Percentiles rank a stretch among this genome's conserved stretches.
phyloP scores from a whole-genome alignment of 805 yeast species.

The Kodamaea kaohsiungensis region DNA sequence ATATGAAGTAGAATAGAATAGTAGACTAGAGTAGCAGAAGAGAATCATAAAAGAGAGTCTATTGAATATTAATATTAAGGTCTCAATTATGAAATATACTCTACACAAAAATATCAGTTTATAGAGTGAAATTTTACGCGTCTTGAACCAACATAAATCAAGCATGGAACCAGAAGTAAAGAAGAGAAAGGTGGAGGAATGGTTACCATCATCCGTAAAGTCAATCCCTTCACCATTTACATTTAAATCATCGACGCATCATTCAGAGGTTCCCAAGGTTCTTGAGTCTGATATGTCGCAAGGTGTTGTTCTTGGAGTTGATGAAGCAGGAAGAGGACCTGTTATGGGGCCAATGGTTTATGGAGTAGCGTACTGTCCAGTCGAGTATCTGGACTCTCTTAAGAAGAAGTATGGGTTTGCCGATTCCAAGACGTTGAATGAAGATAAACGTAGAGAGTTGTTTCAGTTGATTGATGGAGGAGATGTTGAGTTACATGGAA shows the following conservation, averaged over 20 bases:
- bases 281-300: constrained; percentile 32
- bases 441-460: constrained; percentile 62
- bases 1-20: neutral
- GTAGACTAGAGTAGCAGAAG: neutral
- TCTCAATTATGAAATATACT: no score
- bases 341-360: constrained; percentile 98
- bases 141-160: neutral
- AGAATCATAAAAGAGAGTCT: no score
- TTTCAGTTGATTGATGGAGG: constrained; percentile 51
- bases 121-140: neutral
- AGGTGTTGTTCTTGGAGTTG: constrained; percentile 78
- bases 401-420: constrained; percentile 73
- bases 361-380: constrained; percentile 77
- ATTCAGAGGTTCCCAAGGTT: constrained; percentile 48
- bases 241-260: constrained; percentile 48
- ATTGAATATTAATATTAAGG: no score
- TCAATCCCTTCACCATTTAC: constrained; percentile 24
- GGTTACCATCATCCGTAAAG: constrained; percentile 39
- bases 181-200: constrained; percentile 11
- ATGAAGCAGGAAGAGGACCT: constrained; percentile 99
- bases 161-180: constrained; percentile 4
- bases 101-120: neutral
- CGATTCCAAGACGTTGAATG: constrained; percentile 87
- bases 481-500: constrained; percentile 43
- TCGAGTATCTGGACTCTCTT: constrained; percentile 49